Evolutionary conservation across 176 grass and related monocot species (phyloP).

Genomic region (maize (Zea mays)): Zm-B73-REFERENCE-NAM-5.0 NC_050098.1:151299501-151300000

Average conservation of each 20-base stretch:
- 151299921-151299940: neutral
- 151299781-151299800: neutral
- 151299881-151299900: slow-evolving; percentile 1
- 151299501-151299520: slow-evolving; percentile 4
- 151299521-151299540: slow-evolving; percentile 10
- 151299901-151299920: neutral
- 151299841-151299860: neutral
- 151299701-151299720: neutral
- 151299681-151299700: neutral
- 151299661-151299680: neutral
- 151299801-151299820: neutral
- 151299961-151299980: neutral
- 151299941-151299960: neutral
- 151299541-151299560: neutral
- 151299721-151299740: neutral
- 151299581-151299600: slow-evolving; percentile 8
- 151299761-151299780: neutral
- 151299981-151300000: slow-evolving; percentile 36
- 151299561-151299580: slow-evolving; percentile 1
- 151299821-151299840: neutral
- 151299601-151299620: neutral
- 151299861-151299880: slow-evolving; percentile 7
- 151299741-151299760: neutral
- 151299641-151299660: neutral
- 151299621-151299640: neutral